Base-by-base conservation (phyloP, 2,329 filamentous ascomycete species). In the Coleophoma crateriformis region DNA sequence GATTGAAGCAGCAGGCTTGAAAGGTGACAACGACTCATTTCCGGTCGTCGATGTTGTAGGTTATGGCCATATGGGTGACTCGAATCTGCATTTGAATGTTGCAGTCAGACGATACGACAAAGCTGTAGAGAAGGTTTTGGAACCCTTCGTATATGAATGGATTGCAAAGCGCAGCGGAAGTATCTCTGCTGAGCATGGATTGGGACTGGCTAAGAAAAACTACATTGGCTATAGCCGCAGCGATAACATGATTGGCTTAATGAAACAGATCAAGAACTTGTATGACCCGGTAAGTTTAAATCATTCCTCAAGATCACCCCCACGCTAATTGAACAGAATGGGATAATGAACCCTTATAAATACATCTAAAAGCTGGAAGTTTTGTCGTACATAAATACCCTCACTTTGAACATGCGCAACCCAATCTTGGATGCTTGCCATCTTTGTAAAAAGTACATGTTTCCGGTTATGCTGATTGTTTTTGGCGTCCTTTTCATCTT, bases 311-410 rank as follows among this genome's bases (percentile, higher is more conserved):
- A n/a, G 14, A 17, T 14, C 33, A 8, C 59, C 7, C 1, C 4
- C 19, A 17, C 45, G 34, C 60, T 67, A 49, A 68, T 34, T 37
- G 55, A 56, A 19, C 61, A 95, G 90, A 96, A 96, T 60, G 91
- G 90, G 44, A 97, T 97, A 70, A 95, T 97, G 90, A 97, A 96
- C 71, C 92, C 92, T 1, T 97, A 97, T 76, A 97, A 97, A 72
- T 97, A 96, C 68, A 87, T 97, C 58, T 85, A 70, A 47, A 50
- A 15, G 20, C 13, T 27, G 20, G 27, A n/a, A 14, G 10, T 32
- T 33, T 27, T 44, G 11, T 44, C 15, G 27, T 44, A 44, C 27
- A 11, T n/a, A n/a, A n/a, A n/a, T 44, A 33, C 35, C 6, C 7
- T 13, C 35, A n/a, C 8, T 17, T 17, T 38, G 3, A 38, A 38